Evolutionary conservation across 805 yeast genomes (phyloP), one percentile per base, ranked within the genome.

Genomic region (Lachancea fermentati): DNA sequence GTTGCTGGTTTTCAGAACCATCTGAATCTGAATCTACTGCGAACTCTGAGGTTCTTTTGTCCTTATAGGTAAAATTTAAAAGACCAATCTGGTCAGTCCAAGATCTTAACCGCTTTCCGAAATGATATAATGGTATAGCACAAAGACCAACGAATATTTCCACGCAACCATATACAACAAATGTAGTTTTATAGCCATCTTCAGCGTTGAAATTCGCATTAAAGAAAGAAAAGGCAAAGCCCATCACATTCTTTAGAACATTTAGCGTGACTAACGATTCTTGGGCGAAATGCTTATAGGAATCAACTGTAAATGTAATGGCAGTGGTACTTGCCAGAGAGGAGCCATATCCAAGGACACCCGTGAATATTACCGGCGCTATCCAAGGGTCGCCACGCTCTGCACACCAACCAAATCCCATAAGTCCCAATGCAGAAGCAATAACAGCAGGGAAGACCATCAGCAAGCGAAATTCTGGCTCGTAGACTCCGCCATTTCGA

Each of bases 351-450:
- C 79, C 72, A 25, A 76, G 60, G 32, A 76, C 59, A 0, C 78
- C 81, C 48, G 77, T 67, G 51, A 78, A 75, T 0, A 78, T 52
- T 2, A 78, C 68, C 1, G 82, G 82, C 1, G 73, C 82, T 38
- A 73, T 63, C 83, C 82, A 75, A 6, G 56, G 47, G 49, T 75
- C 77, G 13, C 63, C 50, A 4, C 55, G 65, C 16, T 65, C 56
- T 0, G 77, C 56, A 2, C 80, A 65, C 82, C 83, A 78, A 4
- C 84, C 84, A 52, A 73, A 78, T 4, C 82, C 84, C 68, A 78
- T 38, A 4, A 38, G 36, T 3, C 36, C 40, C 25, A 37, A 16
- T 4, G 40, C 40, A 8, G 46, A 29, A 13, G 43, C 36, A 5
- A 43, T 18, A 19, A 41, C 32, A 15, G 39, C 36, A 9, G 46